Evolutionary conservation across 2,329 filamentous ascomycete species (phyloP).

Genomic region (Geosmithia flava): DNA sequence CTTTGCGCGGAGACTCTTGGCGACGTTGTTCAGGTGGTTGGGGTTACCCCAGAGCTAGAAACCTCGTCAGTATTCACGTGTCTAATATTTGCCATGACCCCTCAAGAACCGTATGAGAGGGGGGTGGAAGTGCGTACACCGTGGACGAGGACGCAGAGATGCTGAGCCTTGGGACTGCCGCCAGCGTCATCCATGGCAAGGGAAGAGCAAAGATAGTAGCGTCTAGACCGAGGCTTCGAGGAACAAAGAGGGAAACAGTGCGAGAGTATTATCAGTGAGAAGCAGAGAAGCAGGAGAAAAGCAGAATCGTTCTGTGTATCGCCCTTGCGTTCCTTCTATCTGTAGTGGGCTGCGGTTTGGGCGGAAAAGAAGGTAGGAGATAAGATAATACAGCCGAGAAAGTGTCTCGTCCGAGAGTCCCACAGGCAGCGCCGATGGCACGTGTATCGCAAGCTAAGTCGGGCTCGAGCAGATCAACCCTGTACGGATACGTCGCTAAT

Average conservation of each 20-base stretch:
- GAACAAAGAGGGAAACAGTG: no score
- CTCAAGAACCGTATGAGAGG: background rate
- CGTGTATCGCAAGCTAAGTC: background rate
- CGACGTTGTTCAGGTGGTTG: conserved; percentile 56
- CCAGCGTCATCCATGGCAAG: conserved; percentile 24
- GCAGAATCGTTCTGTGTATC: background rate
- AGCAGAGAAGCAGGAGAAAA: no score
- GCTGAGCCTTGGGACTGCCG: conserved; percentile 43
- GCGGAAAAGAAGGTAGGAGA: background rate
- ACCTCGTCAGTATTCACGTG: conserved; percentile 1
- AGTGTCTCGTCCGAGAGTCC: background rate
- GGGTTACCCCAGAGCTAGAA: conserved; percentile 67
- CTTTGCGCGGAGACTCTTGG: conserved; percentile 48
- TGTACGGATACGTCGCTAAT: no score
- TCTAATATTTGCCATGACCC: conserved; percentile 2
- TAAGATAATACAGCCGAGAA: background rate
- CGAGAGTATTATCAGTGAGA: no score
- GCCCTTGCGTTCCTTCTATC: background rate
- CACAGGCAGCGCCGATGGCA: background rate
- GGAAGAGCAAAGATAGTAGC: background rate
- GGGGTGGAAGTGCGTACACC: conserved; percentile 39
- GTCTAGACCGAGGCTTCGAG: no score
- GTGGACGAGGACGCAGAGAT: conserved; percentile 68
- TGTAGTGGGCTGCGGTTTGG: background rate
- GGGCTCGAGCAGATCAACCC: no score